Base-by-base conservation (phyloP, 345 rosid species). In the Tarenaya hassleriana region DNA sequence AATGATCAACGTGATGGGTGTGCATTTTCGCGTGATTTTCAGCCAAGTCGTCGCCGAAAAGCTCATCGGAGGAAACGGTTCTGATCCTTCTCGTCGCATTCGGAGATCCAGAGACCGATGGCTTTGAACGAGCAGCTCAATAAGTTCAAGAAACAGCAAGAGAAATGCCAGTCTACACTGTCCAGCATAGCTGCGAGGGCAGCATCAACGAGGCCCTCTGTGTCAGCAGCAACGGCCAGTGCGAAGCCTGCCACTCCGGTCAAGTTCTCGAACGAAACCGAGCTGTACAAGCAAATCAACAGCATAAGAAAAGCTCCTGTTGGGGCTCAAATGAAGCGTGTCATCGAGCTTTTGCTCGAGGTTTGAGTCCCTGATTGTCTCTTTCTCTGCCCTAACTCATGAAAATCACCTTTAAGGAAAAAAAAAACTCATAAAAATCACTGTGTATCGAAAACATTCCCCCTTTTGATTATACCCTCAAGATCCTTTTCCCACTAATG, bases 271-370 rank as follows among this genome's bases (percentile, higher is more conserved):
- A 80, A 75, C 57, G 84, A 84, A 38, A 82, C 96, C 0, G 83
- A 91, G 67, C 79, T 84, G 7, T 86, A 81, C 57, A 84, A 83
- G 59, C 60, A 47, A 11, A 79, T 83, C 13, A 70, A 74, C 52
- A 75, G 66, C 41, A 76, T 87, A 0, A 75, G 96, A 16, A 87
- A 84, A 72, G 66, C 72, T 12, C 89, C 88, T 42, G 88, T 77
- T 16, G 96, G 96, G 8, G 82, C 95, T 59, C 96, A 87, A 75
- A 84, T 91, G 50, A 91, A 87, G 73, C 95, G 89, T 14, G 95
- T 91, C 58, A 87, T 91, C 15, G 84, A 83, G 59, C 72, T 79
- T 47, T 64, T 87, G 29, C 49, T 48, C 1, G 77, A 72, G 84
- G 86, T 83, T 69, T 49, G 53, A 41, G 29, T 17, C 18, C 21